Evolutionary conservation across 305 asterid species (phyloP).

Genomic region (Andrographis paniculata): DNA sequence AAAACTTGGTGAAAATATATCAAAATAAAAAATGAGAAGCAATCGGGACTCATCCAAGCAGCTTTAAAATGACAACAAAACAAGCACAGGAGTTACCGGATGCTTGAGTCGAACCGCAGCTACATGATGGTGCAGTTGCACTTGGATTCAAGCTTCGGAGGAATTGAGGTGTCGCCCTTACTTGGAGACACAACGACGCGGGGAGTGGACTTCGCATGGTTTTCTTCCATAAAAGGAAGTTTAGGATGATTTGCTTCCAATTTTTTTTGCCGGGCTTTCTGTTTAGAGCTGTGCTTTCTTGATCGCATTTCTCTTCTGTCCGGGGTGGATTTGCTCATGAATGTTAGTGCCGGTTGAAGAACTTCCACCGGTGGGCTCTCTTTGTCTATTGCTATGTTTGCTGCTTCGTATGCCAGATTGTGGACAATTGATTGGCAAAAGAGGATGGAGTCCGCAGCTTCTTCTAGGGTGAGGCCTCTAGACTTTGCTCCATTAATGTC

Average conservation of each 20-base stretch:
- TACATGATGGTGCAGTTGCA: constrained; percentile 94
- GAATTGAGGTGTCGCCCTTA: constrained; percentile 45
- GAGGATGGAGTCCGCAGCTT: constrained; percentile 92
- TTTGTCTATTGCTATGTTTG: constrained; percentile 63
- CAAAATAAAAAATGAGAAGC: not conserved
- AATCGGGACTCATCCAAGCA: constrained; percentile 24
- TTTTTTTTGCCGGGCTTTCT: constrained; percentile 47
- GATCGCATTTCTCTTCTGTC: constrained; percentile 44
- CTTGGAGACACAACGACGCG: constrained; percentile 45
- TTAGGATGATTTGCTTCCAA: constrained; percentile 43
- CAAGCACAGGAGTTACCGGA: constrained; percentile 8
- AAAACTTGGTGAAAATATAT: not conserved
- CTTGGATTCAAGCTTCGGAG: constrained; percentile 91
- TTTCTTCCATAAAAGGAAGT: constrained; percentile 30
- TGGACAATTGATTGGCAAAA: constrained; percentile 96
- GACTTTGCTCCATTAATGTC: constrained; percentile 33
- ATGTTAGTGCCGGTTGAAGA: constrained; percentile 40
- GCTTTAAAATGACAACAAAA: constrained; percentile 12
- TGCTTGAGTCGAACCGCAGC: constrained; percentile 7
- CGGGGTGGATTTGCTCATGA: constrained; percentile 37
- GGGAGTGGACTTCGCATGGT: constrained; percentile 33
- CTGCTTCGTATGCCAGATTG: constrained; percentile 79
- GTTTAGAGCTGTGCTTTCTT: constrained; percentile 51
- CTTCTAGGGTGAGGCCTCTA: constrained; percentile 81
- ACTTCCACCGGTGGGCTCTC: constrained; percentile 39